Conservation (phyloP, 2,329 filamentous ascomycete genomes). For the Cladophialophora yegresii region DNA sequence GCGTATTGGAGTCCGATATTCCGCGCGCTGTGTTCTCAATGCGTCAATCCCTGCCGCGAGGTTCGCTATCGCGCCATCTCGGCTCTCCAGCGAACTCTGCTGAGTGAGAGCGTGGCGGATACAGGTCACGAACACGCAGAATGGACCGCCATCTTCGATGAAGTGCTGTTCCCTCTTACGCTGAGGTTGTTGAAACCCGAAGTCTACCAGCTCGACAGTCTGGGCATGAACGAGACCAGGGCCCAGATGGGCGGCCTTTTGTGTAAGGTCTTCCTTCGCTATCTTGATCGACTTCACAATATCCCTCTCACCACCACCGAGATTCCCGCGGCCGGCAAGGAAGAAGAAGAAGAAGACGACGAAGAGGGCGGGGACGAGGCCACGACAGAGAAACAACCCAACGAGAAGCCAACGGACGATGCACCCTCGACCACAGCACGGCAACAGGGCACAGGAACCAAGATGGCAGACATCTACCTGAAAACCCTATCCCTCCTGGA, state of each 20-base stretch:
- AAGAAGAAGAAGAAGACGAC: background rate
- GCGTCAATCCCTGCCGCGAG: constrained; percentile 90
- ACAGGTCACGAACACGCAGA: constrained; percentile 56
- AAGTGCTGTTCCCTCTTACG: constrained; percentile 91
- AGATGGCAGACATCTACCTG: constrained; percentile 79
- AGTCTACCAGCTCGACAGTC: constrained; percentile 84
- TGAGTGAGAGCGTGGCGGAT: constrained; percentile 72
- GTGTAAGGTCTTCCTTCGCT: constrained; percentile 94
- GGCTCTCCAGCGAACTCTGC: constrained; percentile 78
- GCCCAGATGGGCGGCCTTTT: constrained; percentile 88
- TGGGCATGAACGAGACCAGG: constrained; percentile 93
- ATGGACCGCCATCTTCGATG: constrained; percentile 92
- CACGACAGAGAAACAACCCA: background rate
- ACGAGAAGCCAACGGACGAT: background rate
- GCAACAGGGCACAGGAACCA: background rate
- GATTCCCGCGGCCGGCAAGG: background rate
- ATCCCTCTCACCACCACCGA: constrained; percentile 63
- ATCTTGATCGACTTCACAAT: constrained; percentile 78
- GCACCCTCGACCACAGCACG: background rate
- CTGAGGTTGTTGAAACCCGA: constrained; percentile 86
- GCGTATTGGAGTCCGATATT: constrained; percentile 98
- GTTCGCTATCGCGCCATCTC: constrained; percentile 86
- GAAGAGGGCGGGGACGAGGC: background rate
- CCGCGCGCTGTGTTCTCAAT: constrained; percentile 82
- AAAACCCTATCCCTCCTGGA: constrained; percentile 94